Evolutionary conservation across 192 early-diverging fungal genomes (phyloP), one percentile per base, ranked within the genome.

Genomic region (Coemansia sp.): DNA sequence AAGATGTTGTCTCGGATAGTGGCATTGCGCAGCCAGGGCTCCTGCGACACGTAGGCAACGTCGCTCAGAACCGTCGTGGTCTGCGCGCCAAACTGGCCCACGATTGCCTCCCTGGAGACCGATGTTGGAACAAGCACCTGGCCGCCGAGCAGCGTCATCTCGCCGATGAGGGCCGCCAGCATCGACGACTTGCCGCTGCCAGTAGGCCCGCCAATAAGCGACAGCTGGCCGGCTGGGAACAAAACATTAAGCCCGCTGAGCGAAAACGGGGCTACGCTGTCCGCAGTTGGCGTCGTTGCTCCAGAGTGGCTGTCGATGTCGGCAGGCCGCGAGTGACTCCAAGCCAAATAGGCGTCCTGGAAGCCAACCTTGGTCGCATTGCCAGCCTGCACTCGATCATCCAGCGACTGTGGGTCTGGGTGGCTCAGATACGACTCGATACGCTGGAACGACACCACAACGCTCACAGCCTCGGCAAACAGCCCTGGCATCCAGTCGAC

Each of bases 111-210:
- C 6, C 38, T 34, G 3, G 36, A 36, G 23, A 35, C 14, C 20
- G 34, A 35, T 25, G 65, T 57, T 4, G 66, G 76, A 21, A 66
- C 70, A 20, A 20, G 63, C 20, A 69, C 69, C 55, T 59, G 37
- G 65, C 72, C 68, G 37, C 61, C 14, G 7, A 45, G 12, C 61
- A 75, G 35, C n/a, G 60, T 35, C 59, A 94, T 91, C 75, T 96
- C 94, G 28, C 93, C 93, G 3, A 94, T 76, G 23, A 96, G 83
- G 25, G 92, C 89, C 16, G 87, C 68, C 0, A 96, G 71, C 61
- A 98, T 43, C 11, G 88, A 88, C n/a, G 90, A 89, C 73, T 98
- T 98, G 55, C 96, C 96, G 37, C 87, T 86, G 4, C 94, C 96
- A 23, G 96, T 98, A 25, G 91, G 85, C 3, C 95, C 95, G 59